phyloP scores from a whole-genome alignment of 768 basidiomycete genomes.

The Podaxis sp. region DNA sequence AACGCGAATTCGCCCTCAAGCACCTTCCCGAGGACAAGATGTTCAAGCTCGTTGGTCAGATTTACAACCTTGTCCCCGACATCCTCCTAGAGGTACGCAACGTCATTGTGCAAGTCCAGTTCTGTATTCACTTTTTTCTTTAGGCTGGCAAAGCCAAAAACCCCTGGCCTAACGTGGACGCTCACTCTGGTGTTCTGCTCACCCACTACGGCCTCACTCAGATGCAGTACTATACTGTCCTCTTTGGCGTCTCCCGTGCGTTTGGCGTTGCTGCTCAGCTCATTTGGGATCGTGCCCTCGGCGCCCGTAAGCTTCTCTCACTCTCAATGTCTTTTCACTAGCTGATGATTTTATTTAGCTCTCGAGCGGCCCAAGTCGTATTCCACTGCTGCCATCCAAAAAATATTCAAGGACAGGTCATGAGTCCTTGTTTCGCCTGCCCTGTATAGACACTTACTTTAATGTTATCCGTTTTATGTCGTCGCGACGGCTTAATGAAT shows the following conservation, averaged over 20 bases:
- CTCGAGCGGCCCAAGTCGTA: slow-evolving; percentile 92
- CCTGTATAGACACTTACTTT: slow-evolving; percentile 1
- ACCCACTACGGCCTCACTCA: slow-evolving; percentile 84
- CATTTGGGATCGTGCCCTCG: slow-evolving; percentile 92
- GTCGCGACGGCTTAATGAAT: background rate
- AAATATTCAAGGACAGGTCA: slow-evolving; percentile 68
- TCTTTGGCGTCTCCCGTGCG: slow-evolving; percentile 95
- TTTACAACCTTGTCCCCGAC: slow-evolving; percentile 84
- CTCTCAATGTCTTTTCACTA: background rate
- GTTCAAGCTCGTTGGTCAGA: slow-evolving; percentile 92
- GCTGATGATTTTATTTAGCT: slow-evolving; percentile 35
- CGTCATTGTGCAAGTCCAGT: background rate
- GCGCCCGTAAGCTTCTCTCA: slow-evolving; percentile 64
- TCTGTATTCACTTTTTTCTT: slow-evolving; percentile 1
- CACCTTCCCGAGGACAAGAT: slow-evolving; percentile 84
- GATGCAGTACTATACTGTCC: slow-evolving; percentile 96
- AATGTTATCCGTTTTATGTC: slow-evolving; percentile 1
- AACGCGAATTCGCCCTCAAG: slow-evolving; percentile 85
- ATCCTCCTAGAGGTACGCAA: slow-evolving; percentile 75
- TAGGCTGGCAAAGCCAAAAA: slow-evolving; percentile 91
- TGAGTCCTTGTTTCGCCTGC: slow-evolving; percentile 15
- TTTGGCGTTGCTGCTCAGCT: slow-evolving; percentile 88
- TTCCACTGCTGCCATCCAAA: slow-evolving; percentile 75
- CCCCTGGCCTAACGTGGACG: slow-evolving; percentile 97
- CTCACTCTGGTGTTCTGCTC: slow-evolving; percentile 89